These are phyloP conservation scores for Dryadomyces quercus-mongolicae DNA, from an alignment of 2,329 filamentous ascomycete genomes.

Conservation along the genomic window DNA sequence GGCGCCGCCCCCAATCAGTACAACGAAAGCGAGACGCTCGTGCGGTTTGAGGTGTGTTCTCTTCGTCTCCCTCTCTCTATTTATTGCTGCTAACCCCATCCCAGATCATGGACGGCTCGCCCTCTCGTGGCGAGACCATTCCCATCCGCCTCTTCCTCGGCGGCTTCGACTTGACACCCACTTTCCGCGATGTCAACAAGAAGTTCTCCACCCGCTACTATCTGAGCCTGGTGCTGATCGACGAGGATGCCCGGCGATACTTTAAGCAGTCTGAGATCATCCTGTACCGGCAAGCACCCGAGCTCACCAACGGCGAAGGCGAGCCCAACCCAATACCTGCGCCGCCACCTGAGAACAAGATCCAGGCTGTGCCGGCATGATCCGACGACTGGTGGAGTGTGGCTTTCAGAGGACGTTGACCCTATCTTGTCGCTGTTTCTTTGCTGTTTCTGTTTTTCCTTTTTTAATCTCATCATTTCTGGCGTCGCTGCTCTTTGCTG, in stretches of 20 bases:
- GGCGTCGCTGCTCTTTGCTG: background rate
- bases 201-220: constrained; percentile 99
- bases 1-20: constrained; percentile 97
- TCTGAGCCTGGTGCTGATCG: constrained; percentile 86
- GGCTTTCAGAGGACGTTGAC: no score
- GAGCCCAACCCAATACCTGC: constrained; percentile 18
- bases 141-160: constrained; percentile 94
- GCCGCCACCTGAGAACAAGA: constrained; percentile 32
- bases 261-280: constrained; percentile 99
- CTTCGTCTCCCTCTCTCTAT: background rate
- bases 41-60: constrained; percentile 76
- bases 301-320: constrained; percentile 32
- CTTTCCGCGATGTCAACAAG: constrained; percentile 99
- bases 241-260: constrained; percentile 92
- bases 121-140: constrained; percentile 86
- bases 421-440: no score
- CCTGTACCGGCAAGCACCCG: constrained; percentile 71
- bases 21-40: constrained; percentile 96
- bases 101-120: constrained; percentile 98
- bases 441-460: background rate
- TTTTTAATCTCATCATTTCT: no score
- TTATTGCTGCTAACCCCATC: constrained; percentile 1
- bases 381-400: background rate
- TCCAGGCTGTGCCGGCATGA: constrained; percentile 27
- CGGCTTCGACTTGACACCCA: constrained; percentile 93